Evolutionary conservation across 2,329 filamentous ascomycete species (phyloP).

Genomic region (Alternaria incomplexa): DNA sequence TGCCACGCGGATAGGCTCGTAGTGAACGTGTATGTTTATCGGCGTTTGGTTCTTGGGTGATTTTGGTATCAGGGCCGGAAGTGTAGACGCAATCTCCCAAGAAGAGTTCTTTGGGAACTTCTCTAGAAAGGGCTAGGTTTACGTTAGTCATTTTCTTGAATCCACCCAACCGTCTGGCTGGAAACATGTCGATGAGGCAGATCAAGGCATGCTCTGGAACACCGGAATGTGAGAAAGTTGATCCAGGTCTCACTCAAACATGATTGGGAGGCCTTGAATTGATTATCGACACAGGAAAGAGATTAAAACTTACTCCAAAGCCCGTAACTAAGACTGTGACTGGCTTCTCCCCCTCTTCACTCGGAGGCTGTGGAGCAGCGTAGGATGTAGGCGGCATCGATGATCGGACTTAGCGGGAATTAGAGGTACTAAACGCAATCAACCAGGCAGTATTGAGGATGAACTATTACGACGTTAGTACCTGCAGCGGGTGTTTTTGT

Average conservation of each 20-base stretch:
- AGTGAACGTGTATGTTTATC: constrained; percentile 45
- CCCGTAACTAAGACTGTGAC: constrained; percentile 47
- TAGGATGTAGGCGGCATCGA: constrained; percentile 25
- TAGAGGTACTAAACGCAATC: neutral
- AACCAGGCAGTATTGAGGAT: neutral
- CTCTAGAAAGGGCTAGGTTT: constrained; percentile 39
- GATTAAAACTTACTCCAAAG: constrained; percentile 37
- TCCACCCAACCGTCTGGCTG: neutral
- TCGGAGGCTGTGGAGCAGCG: constrained; percentile 38
- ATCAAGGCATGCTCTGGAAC: neutral
- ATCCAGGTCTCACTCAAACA: neutral
- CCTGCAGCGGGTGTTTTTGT: neutral
- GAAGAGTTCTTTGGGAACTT: constrained; percentile 43
- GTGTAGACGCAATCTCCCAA: constrained; percentile 46
- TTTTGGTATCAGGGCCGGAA: constrained; percentile 43
- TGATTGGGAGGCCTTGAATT: neutral
- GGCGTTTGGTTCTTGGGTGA: constrained; percentile 30
- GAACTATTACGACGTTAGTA: constrained; percentile 1
- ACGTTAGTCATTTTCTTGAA: constrained; percentile 12
- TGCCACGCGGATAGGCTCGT: constrained; percentile 44
- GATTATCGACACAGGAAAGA: neutral
- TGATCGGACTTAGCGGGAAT: neutral
- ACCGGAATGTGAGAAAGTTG: neutral
- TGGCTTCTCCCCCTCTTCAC: constrained; percentile 36
- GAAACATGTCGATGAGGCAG: neutral